Base-by-base conservation (phyloP, 2,329 filamentous ascomycete genomes). In the Fusarium concolor region DNA sequence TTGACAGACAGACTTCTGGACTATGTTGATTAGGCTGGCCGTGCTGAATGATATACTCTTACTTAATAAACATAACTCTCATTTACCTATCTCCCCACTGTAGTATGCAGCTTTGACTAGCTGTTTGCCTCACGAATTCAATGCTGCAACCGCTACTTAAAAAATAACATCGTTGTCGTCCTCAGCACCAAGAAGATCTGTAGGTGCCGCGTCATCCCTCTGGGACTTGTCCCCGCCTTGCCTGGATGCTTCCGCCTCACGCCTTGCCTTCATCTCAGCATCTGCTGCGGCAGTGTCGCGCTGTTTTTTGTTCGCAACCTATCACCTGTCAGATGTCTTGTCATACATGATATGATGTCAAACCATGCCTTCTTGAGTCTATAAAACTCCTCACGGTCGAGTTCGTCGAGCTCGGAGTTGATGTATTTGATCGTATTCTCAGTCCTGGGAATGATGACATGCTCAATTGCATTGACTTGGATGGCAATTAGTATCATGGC, bases 351-450 rank as follows among this genome's bases (percentile, higher is more conserved):
- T 12, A 5, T 28, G 24, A 33, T 14, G 11, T 20, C 4, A 15
- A 38, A 26, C 47, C 71, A 43, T 65, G 76, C 82, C 85, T 99
- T 99, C 83, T 99, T 99, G 77, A 99, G 82, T 70, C 96, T 87
- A 82, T 97, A 99, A 79, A 99, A 99, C 78, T 99, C 96, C 79
- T 98, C 96, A 84, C 96, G 89, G 81, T 98, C 96, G 50, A 99
- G 85, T 82, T 99, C 96, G 77, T 99, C 96, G 17, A 99, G 87
- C 79, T 99, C 96, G 2, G 95, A 97, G 82, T 98, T 98, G 86
- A 98, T 98, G 77, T 98, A 99, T 82, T 97, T 97, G 84, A 99
- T 99, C n/a, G 96, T 99, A 76, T 98, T 99, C 79, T 99, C 96
- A 15, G 96, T 99, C 71, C 96, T 88, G 14, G 96, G 96, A 75